phyloP scores from a whole-genome alignment of 306 rosid species.

The Begonia peltatifolia region DNA sequence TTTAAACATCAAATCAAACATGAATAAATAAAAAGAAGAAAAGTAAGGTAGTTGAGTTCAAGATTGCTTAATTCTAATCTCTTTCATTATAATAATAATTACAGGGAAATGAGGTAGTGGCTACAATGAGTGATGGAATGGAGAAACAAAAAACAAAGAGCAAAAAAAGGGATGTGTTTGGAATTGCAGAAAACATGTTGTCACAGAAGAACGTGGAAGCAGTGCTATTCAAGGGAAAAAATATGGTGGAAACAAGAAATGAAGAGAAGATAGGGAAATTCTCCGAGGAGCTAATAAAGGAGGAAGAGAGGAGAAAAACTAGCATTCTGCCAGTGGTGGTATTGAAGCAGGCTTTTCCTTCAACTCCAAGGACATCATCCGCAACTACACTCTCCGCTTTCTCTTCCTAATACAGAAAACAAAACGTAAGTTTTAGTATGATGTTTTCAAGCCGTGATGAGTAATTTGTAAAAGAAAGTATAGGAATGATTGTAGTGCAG shows the following conservation, averaged over 20 bases:
- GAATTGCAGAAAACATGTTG: conserved; percentile 40
- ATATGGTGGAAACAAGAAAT: conserved; percentile 42
- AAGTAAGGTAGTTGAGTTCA: too few relatives aligned
- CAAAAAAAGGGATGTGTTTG: conserved; percentile 28
- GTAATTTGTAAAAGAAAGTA: too few relatives aligned
- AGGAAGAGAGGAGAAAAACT: conserved; percentile 61
- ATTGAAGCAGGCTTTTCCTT: conserved; percentile 49
- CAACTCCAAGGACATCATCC: conserved; percentile 72
- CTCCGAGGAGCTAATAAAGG: conserved; percentile 52
- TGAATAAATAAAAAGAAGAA: too few relatives aligned
- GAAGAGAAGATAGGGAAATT: conserved; percentile 55
- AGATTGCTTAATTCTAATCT: too few relatives aligned
- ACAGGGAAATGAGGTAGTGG: conserved; percentile 40
- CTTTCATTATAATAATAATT: background rate
- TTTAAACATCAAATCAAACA: too few relatives aligned
- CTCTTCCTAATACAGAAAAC: conserved; percentile 24
- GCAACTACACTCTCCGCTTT: conserved; percentile 63
- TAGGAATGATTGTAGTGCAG: too few relatives aligned
- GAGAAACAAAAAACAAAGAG: conserved; percentile 6
- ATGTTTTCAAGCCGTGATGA: too few relatives aligned
- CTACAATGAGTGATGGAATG: conserved; percentile 8
- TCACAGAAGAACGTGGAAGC: conserved; percentile 66
- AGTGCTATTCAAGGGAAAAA: conserved; percentile 59
- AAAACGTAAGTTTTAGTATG: too few relatives aligned
- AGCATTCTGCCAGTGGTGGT: conserved; percentile 50